Base-by-base conservation (phyloP, 2,329 filamentous ascomycete species). In the Botrytis pseudocinerea region DNA sequence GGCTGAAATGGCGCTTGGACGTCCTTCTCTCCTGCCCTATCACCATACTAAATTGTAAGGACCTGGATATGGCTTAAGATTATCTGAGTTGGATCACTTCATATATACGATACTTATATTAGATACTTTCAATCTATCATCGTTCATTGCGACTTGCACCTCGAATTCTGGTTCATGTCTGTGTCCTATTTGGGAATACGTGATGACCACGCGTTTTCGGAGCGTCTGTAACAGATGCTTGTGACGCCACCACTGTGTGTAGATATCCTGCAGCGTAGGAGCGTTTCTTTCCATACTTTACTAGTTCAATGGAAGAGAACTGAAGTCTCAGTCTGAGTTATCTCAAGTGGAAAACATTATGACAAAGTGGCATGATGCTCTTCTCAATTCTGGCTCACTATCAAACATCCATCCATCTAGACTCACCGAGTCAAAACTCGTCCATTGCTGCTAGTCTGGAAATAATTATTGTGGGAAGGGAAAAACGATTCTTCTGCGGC, bases 1-100 rank as follows among this genome's bases (percentile, higher is more conserved):
- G 65, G 65, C 65, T 68, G 65, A 57, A 44, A 25, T 57, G 8
- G 18, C 40, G 48, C 65, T 44, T n/a, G 48, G 65, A 32, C 38
- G 2, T n/a, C 1, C 25, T 62, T 10, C 4, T 25, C 4, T 59
- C n/a, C 20, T 60, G 32, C 28, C 32, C 32, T 35, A 22, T n/a
- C 22, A 7, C 22, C 28, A 16, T 9, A 62, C 38, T 42, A 64
- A 35, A 25, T 64, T 12, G 6, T 4, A 16, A 12, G 2, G 4
- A 16, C 20, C 5, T 12, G 16, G 22, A 5, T 32, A 38, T 38
- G 22, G 22, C 9, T 61, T 60, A 10, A 2, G 22, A 14, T 14
- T 8, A 16, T 54, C 25, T 28, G 51, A n/a, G 51, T 28, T 14
- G 28, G 8, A 18, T 28, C 7, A 42, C 14, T 16, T n/a, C 1